Percentiles rank a stretch among this genome's conserved stretches.
Conservation (phyloP, 2,329 filamentous ascomycete species). For the Claviceps sp. region DNA sequence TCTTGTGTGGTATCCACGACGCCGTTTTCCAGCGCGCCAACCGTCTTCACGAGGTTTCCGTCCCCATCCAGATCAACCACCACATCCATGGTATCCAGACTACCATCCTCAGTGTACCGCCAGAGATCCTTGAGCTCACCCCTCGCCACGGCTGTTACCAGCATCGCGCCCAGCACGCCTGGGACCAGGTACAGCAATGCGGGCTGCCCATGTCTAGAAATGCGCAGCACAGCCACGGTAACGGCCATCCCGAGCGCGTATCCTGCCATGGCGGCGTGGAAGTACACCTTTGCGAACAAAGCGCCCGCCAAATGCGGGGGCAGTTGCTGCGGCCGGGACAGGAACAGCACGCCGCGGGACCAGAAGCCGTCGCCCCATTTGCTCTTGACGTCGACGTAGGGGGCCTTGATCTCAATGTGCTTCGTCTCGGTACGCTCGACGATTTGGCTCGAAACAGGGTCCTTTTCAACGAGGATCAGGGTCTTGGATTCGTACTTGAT, state of each 20-base stretch:
- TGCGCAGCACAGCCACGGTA: slow-evolving; percentile 63
- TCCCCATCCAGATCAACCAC: slow-evolving; percentile 40
- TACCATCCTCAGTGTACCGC: slow-evolving; percentile 64
- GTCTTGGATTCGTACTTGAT: slow-evolving; percentile 32
- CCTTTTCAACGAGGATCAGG: slow-evolving; percentile 21
- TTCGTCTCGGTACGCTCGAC: slow-evolving; percentile 24
- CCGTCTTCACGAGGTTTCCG: slow-evolving; percentile 30
- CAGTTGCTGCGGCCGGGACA: slow-evolving; percentile 11
- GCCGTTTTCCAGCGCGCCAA: slow-evolving; percentile 24
- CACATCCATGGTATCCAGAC: slow-evolving; percentile 39
- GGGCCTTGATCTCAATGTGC: slow-evolving; percentile 35
- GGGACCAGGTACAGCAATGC: slow-evolving; percentile 88
- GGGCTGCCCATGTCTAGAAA: slow-evolving; percentile 73
- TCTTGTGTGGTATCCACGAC: slow-evolving; percentile 23
- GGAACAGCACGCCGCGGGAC: slow-evolving; percentile 31
- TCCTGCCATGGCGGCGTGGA: slow-evolving; percentile 60
- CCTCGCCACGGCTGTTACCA: slow-evolving; percentile 56
- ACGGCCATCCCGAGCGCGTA: slow-evolving; percentile 67
- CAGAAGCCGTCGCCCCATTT: slow-evolving; percentile 79
- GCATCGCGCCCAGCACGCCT: slow-evolving; percentile 61
- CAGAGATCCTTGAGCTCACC: slow-evolving; percentile 68
- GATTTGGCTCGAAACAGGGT: slow-evolving; percentile 19
- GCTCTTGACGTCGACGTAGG: slow-evolving; percentile 48
- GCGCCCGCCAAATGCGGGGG: slow-evolving; percentile 24
- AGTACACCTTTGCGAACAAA: slow-evolving; percentile 72